Conservation (phyloP, 352 stramenopile species). For the Globisporangium solare region DNA sequence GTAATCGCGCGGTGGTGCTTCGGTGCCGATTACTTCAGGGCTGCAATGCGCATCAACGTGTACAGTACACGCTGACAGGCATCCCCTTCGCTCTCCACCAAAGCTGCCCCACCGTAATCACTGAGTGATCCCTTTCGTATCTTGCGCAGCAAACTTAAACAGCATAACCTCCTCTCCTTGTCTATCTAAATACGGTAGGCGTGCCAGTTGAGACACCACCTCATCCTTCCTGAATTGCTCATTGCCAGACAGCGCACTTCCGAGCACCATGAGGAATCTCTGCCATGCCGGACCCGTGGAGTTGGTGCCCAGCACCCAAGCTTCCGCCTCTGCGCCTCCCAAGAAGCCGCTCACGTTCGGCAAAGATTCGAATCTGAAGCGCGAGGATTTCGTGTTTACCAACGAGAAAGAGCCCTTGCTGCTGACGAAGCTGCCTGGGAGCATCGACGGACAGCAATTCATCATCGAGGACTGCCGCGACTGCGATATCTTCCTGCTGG, state of each 20-base stretch:
- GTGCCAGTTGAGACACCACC: too few relatives aligned
- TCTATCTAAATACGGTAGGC: too few relatives aligned
- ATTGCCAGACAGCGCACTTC: too few relatives aligned
- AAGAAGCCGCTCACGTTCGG: conserved; percentile 40
- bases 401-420: conserved; percentile 31
- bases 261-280: conserved; percentile 46
- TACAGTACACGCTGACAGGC: too few relatives aligned
- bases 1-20: background rate
- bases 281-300: conserved; percentile 38
- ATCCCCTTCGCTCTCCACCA: too few relatives aligned
- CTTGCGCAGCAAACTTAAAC: too few relatives aligned
- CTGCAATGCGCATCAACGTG: too few relatives aligned
- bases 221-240: too few relatives aligned
- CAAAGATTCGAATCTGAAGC: conserved; percentile 56
- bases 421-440: conserved; percentile 52
- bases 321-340: background rate
- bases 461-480: conserved; percentile 65
- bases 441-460: conserved; percentile 76
- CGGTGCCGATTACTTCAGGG: too few relatives aligned
- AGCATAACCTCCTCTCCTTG: too few relatives aligned
- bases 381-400: conserved; percentile 67
- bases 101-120: too few relatives aligned
- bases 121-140: too few relatives aligned
- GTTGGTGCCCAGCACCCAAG: background rate
- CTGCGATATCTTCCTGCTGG: conserved; percentile 75